Conservation (phyloP, 2,329 filamentous ascomycete species). For the Fusarium haematococcum region DNA sequence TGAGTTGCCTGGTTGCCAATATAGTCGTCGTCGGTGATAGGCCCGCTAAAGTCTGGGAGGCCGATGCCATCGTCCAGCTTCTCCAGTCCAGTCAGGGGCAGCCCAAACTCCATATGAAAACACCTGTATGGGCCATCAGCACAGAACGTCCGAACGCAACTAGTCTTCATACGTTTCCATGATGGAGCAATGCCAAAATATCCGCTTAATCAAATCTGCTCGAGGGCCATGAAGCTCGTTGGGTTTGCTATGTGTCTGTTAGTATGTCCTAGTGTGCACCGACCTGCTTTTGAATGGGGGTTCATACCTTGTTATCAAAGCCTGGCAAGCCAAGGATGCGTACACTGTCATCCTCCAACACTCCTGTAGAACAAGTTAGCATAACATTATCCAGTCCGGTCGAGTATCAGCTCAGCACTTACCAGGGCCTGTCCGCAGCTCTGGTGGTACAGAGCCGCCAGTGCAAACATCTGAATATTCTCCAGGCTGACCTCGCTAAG, state of each 20-base stretch:
- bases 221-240: constrained; percentile 39
- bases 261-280: background rate
- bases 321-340: constrained; percentile 68
- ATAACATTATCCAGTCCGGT: background rate
- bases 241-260: constrained; percentile 31
- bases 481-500: constrained; percentile 67
- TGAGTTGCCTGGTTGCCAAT: constrained; percentile 62
- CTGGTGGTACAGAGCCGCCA: constrained; percentile 67
- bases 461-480: constrained; percentile 68
- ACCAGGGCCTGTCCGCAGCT: constrained; percentile 64
- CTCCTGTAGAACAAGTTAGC: constrained; percentile 55
- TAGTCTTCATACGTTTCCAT: constrained; percentile 40
- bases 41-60: constrained; percentile 64
- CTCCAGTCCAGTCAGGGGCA: constrained; percentile 67
- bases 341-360: constrained; percentile 69
- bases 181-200: constrained; percentile 45
- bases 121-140: constrained; percentile 52
- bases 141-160: background rate
- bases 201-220: constrained; percentile 41
- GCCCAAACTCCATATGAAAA: constrained; percentile 68
- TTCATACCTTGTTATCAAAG: constrained; percentile 64
- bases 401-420: constrained; percentile 34
- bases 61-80: constrained; percentile 65
- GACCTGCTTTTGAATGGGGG: background rate
- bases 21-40: constrained; percentile 60